Evolutionary conservation across 192 early-diverging fungal species (phyloP), one percentile per base, ranked within the genome.

Genomic region (Dissophora ornata): DNA sequence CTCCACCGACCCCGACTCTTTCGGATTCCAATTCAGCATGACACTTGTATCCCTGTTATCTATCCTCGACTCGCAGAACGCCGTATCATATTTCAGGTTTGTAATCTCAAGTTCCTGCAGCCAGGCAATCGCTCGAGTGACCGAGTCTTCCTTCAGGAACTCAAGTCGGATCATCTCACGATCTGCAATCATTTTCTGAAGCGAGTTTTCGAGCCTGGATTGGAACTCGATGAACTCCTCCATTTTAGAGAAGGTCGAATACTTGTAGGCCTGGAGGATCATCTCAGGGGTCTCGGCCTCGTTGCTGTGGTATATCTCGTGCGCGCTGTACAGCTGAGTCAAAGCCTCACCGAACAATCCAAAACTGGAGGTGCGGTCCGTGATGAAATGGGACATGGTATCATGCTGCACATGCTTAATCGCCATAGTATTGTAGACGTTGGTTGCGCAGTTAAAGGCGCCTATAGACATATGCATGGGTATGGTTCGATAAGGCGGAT

Each of bases 341-440:
- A 87, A 64, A 4, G 92, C 84, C 19, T 82, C 80, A 49, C 84
- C 75, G 44, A 79, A 67, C 41, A 82, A 65, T 9, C 85, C 89
- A 62, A 87, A 79, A 0, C 75, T 66, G 24, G 85, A 80, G 15
- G 87, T 74, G 18, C 90, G 84, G 40, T 90, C 88, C 12, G 87
- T 85, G 54, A 90, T 85, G 34, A 90, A 85, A 64, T 89, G 91
- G 59, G 89, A 90, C 53, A 97, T 79, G 0, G 97, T 95, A 69
- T 98, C 97, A 57, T 88, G 83, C 81, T 96, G 94, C n/a, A 97
- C 85, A 70, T 96, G 88, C 71, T 98, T 98, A 74, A 97, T 89
- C 54, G 91, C 90, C 84, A 98, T 85, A 0, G 88, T 84, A 51
- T 83, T 82, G 80, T 85, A 89, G 52, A 94, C 82, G 15, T 81